Conservation (phyloP, 441 rosid genomes). For the Biscutella auriculata region DNA sequence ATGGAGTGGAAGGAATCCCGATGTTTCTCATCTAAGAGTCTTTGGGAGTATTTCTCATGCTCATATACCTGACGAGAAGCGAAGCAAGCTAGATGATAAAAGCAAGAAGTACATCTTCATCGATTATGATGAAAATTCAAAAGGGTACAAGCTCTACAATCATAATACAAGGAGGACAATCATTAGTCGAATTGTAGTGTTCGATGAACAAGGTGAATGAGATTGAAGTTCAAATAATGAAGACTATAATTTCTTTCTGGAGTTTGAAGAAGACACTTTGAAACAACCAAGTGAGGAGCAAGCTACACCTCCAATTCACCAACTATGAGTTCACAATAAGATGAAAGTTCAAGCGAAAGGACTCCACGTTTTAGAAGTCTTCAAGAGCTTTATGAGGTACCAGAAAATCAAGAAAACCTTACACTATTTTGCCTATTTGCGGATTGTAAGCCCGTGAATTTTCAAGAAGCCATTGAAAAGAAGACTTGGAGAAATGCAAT, state of each 20-base stretch:
- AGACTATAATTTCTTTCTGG: neutral
- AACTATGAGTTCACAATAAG: neutral
- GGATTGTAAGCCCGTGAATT: neutral
- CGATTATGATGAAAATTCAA: neutral
- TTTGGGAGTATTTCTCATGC: no score
- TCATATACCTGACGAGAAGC: neutral
- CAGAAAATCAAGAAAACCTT: neutral
- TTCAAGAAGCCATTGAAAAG: neutral
- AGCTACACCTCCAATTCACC: neutral
- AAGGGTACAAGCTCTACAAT: no score
- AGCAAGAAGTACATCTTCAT: neutral
- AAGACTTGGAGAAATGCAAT: neutral
- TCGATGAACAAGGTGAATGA: no score
- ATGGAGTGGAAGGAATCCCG: no score
- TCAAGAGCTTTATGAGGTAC: neutral
- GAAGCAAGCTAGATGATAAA: no score
- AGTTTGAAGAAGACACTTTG: neutral
- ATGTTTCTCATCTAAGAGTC: no score
- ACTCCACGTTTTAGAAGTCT: neutral
- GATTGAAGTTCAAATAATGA: neutral
- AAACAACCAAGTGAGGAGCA: neutral
- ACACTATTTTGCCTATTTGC: neutral
- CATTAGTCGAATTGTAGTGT: no score
- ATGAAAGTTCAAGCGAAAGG: neutral
- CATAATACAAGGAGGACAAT: no score